Conservation (phyloP, 164 flowering plant genomes). For the Platanus orientalis region DNA sequence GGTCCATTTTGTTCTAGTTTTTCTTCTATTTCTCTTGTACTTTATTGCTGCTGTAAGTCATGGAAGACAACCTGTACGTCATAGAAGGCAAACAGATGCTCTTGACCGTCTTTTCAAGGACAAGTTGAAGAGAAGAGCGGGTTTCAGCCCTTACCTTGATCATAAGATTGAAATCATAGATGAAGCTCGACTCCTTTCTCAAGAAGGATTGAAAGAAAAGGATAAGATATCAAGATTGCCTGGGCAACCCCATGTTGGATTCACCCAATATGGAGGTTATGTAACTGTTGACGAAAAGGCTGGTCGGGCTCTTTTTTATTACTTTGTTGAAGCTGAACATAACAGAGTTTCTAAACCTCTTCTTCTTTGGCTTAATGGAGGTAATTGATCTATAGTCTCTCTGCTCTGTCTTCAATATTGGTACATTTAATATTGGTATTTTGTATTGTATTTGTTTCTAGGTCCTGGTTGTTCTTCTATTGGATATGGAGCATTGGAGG, state of each 20-base stretch:
- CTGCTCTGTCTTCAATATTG: too few species aligned
- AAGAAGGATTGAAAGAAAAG: slow-evolving; percentile 43
- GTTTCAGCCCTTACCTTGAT: slow-evolving; percentile 25
- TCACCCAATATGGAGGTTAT: slow-evolving; percentile 6
- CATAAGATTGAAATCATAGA: slow-evolving; percentile 4
- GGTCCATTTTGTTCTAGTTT: too few species aligned
- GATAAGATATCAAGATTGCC: slow-evolving; percentile 53
- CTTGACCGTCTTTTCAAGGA: slow-evolving; percentile 15
- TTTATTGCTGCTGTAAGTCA: too few species aligned
- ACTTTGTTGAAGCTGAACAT: slow-evolving; percentile 2
- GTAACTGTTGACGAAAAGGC: slow-evolving; percentile 3
- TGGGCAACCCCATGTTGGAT: slow-evolving; percentile 43
- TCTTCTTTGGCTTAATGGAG: slow-evolving; percentile 18
- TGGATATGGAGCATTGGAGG: slow-evolving; percentile 41
- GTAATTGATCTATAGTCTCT: slow-evolving; percentile 3
- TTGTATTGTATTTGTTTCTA: slow-evolving; percentile 5
- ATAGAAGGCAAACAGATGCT: slow-evolving; percentile 19
- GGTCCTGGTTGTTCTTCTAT: slow-evolving; percentile 47
- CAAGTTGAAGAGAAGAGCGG: slow-evolving; percentile 7
- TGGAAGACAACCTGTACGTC: not conserved
- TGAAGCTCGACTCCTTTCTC: slow-evolving; percentile 6
- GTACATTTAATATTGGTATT: too few species aligned
- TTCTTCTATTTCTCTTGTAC: not conserved
- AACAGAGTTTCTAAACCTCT: slow-evolving; percentile 9
- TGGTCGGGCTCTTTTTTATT: slow-evolving; percentile 11